phyloP scores from a whole-genome alignment of 1,139 yeast species.

The Pichia sp. region DNA sequence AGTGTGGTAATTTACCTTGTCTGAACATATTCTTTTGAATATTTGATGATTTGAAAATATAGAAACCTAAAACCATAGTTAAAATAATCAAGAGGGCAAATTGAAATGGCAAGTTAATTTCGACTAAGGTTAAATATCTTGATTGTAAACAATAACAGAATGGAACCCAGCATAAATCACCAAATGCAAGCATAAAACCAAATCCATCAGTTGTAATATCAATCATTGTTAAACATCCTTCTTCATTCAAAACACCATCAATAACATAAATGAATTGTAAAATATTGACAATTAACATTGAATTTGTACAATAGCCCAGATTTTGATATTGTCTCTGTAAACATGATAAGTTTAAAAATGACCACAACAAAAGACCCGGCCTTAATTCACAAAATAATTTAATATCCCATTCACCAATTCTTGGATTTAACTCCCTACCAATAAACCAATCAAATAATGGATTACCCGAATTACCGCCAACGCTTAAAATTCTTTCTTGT shows the following conservation, averaged over 20 bases:
- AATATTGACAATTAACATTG: constrained; percentile 59
- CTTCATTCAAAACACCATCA: constrained; percentile 90
- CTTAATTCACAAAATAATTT: constrained; percentile 89
- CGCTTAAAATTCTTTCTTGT: constrained; percentile 66
- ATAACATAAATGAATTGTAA: constrained; percentile 78
- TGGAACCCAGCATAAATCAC: constrained; percentile 92
- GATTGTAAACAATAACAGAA: constrained; percentile 85
- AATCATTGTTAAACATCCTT: constrained; percentile 87
- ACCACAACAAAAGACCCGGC: constrained; percentile 90
- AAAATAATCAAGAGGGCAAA: constrained; percentile 35
- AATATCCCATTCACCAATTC: constrained; percentile 79
- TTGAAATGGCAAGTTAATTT: constrained; percentile 47
- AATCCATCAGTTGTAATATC: constrained; percentile 95
- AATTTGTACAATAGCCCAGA: constrained; percentile 58
- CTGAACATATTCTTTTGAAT: constrained; percentile 80
- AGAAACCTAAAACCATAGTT: constrained; percentile 56
- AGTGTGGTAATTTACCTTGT: constrained; percentile 61
- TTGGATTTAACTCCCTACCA: constrained; percentile 92
- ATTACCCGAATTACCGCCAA: constrained; percentile 81
- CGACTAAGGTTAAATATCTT: constrained; percentile 66
- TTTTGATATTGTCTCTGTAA: constrained; percentile 70
- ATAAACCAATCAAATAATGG: constrained; percentile 87
- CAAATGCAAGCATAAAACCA: constrained; percentile 93
- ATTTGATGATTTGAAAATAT: constrained; percentile 78
- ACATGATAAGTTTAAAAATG: constrained; percentile 69